Evolutionary conservation across 2,329 filamentous ascomycete genomes (phyloP), one percentile per base, ranked within the genome.

Genomic region (Ceratocystiopsis minuta): DNA sequence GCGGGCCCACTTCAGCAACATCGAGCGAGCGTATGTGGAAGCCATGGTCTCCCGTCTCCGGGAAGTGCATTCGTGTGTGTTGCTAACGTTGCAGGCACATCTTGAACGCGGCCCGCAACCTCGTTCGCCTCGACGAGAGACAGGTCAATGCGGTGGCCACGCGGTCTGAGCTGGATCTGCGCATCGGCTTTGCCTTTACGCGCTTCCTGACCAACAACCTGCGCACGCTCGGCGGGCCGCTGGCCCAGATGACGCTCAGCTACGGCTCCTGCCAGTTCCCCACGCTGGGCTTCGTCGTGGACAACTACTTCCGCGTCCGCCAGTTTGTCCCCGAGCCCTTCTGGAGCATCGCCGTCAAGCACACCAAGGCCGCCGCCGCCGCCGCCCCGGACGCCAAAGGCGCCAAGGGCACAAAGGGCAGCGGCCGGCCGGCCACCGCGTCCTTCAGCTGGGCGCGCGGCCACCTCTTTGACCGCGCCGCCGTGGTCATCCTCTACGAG

Each of bases 241-340:
- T 92, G 46, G 66, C 72, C 35, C 65, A 76, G 2, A 65, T 74
- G 43, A 63, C 80, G 1, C 70, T 94, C 39, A 93, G 85, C 57
- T 94, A 95, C 54, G 86, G 73, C 14, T 94, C 87, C 4, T 98
- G 90, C 50, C 90, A 98, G 57, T 98, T 98, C 53, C 90, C 90
- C 2, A 96, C 90, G 0, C 67, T 98, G 6, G 90, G 90, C 0
- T 98, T 98, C 50, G 88, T 98, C 1, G 90, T 98, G 7, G 90
- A 98, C 58, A 76, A 88, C 38, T 98, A 96, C 57, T 84, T 94
- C 52, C 78, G 83, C 40, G 90, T 98, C 40, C 78, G 84, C 48
- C 94, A 93, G 51, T 98, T 98, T 57, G 77, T 90, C 1, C 81
- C 88, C 0, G 90, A 98, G 55, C 65, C 73, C 0, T 98, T 96